Percentiles rank a stretch among this genome's conserved stretches.
Conservation (phyloP, 169 alveolate species). For the Plasmodium knowlesi region DNA sequence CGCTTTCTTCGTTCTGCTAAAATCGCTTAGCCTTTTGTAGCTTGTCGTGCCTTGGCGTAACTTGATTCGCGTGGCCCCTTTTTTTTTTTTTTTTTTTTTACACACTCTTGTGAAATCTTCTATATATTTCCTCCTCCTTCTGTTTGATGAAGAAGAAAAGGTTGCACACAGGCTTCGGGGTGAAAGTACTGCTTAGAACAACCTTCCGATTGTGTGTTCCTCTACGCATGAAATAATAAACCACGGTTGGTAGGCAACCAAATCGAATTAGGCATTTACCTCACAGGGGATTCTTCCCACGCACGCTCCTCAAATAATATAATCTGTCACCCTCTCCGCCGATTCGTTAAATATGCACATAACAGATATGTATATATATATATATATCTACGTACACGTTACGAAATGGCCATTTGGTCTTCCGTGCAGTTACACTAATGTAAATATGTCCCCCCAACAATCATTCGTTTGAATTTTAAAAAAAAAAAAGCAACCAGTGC, state of each 20-base stretch:
- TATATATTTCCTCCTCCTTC: background rate
- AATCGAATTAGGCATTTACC: background rate
- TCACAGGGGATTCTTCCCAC: background rate
- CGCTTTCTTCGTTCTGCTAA: background rate
- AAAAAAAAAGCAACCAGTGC: background rate
- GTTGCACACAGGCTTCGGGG: background rate
- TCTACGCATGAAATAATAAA: background rate
- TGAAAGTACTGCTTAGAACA: background rate
- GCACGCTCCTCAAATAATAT: background rate
- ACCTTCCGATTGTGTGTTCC: background rate
- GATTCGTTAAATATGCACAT: background rate
- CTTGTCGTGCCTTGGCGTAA: background rate
- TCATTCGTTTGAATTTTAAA: background rate
- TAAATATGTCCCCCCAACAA: background rate
- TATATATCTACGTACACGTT: background rate
- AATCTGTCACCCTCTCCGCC: background rate
- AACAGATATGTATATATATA: background rate
- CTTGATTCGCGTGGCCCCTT: background rate
- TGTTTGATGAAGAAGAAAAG: background rate
- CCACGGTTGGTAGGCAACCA: background rate
- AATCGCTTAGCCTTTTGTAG: too few relatives aligned
- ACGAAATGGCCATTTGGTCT: background rate
- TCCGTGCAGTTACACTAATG: background rate
- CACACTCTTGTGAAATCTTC: background rate
- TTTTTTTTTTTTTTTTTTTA: too few relatives aligned